Percentiles rank a stretch among this genome's conserved stretches.
These are phyloP conservation scores for Bromus sterilis DNA, from an alignment of 176 grass and related monocot genomes.

Conservation along the genomic window DNA sequence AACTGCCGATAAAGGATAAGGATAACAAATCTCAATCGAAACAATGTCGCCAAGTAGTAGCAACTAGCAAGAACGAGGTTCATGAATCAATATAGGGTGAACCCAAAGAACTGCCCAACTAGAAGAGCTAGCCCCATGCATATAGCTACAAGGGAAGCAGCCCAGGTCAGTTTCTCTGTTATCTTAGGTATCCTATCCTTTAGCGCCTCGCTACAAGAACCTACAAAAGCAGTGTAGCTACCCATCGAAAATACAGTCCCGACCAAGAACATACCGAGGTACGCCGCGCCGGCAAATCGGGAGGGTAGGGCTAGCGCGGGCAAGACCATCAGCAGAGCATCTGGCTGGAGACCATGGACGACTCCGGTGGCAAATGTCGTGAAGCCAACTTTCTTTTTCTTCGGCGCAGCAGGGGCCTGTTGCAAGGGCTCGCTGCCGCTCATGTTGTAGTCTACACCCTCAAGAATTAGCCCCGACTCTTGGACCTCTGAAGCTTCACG, in stretches of 20 bases:
- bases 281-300: conserved; percentile 74
- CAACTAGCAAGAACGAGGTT: background rate
- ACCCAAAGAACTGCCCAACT: conserved; percentile 78
- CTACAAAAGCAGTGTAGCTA: conserved; percentile 88
- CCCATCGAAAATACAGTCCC: conserved; percentile 94
- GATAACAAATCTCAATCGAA: background rate
- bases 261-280: conserved; percentile 81
- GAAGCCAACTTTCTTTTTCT: conserved; percentile 88
- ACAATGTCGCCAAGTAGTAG: conserved; percentile 13
- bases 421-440: conserved; percentile 17
- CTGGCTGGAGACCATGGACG: conserved; percentile 87
- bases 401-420: conserved; percentile 15
- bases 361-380: conserved; percentile 84
- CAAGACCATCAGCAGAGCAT: conserved; percentile 86
- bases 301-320: conserved; percentile 83
- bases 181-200: conserved; percentile 88
- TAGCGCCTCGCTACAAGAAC: conserved; percentile 86
- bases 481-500: conserved; percentile 59
- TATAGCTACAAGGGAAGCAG: conserved; percentile 80
- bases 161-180: conserved; percentile 98
- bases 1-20: background rate
- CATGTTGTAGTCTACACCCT: conserved; percentile 29
- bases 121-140: conserved; percentile 80
- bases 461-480: conserved; percentile 41
- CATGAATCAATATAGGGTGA: conserved; percentile 81